phyloP scores from a whole-genome alignment of 495 filamentous ascomycete species.

The Penicillium nucicola region DNA sequence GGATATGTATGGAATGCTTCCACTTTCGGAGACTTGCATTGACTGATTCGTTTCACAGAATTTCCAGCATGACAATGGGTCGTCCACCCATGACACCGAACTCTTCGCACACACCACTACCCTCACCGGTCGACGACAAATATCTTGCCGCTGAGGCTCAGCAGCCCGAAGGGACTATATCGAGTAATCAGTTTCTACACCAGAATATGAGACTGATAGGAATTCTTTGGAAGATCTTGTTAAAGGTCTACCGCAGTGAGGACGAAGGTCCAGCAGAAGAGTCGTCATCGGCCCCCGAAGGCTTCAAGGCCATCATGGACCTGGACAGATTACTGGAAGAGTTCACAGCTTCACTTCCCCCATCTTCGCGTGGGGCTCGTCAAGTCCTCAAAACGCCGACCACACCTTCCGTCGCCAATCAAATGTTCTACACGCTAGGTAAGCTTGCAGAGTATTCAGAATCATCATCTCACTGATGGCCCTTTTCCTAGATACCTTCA shows the following conservation, averaged over 20 bases:
- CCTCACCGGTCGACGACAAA: constrained; percentile 1
- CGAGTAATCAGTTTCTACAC: constrained; percentile 13
- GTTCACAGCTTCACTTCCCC: constrained; percentile 1
- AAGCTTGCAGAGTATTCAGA: neutral
- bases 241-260: constrained; percentile 7
- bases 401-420: neutral
- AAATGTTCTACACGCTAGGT: constrained; percentile 14
- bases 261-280: too few species aligned
- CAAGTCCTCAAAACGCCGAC: too few species aligned
- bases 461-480: too few species aligned
- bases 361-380: too few species aligned
- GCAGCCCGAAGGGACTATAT: neutral
- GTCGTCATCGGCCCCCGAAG: neutral
- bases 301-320: constrained; percentile 1
- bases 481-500: too few species aligned
- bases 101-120: neutral
- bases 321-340: constrained; percentile 1
- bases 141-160: neutral
- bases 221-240: constrained; percentile 21
- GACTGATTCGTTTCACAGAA: constrained; percentile 4
- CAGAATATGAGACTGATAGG: constrained; percentile 21
- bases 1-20: constrained; percentile 26
- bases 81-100: constrained; percentile 23
- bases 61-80: constrained; percentile 30
- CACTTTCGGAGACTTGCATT: neutral